These are phyloP conservation scores for Pythium sukuiense DNA, from an alignment of 352 stramenopile genomes.

Conservation along the genomic window DNA sequence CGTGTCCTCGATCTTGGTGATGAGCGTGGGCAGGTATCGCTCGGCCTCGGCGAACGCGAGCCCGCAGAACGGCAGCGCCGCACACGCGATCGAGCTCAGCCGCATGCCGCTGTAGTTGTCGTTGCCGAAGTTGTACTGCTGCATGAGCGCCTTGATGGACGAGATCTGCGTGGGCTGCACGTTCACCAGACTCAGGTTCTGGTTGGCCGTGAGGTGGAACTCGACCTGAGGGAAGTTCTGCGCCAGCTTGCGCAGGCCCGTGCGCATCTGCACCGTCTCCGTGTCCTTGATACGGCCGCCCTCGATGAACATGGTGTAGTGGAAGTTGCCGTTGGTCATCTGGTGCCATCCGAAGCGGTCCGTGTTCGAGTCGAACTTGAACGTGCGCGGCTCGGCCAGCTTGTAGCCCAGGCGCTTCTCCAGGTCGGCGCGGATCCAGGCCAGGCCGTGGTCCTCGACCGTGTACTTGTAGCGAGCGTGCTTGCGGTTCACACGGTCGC, in stretches of 20 bases:
- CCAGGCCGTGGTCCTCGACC: slow-evolving; percentile 95
- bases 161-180: slow-evolving; percentile 90
- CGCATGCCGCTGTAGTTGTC: slow-evolving; percentile 79
- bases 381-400: slow-evolving; percentile 80
- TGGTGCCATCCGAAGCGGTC: slow-evolving; percentile 83
- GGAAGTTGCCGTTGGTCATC: slow-evolving; percentile 63
- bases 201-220: slow-evolving; percentile 95
- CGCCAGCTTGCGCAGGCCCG: slow-evolving; percentile 90
- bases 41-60: slow-evolving; percentile 97
- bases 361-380: slow-evolving; percentile 68
- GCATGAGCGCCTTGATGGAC: slow-evolving; percentile 90
- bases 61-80: slow-evolving; percentile 94
- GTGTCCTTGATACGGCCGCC: slow-evolving; percentile 94
- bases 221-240: slow-evolving; percentile 91
- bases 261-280: slow-evolving; percentile 79
- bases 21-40: slow-evolving; percentile 92
- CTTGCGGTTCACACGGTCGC: slow-evolving; percentile 96
- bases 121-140: slow-evolving; percentile 91
- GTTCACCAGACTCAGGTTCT: slow-evolving; percentile 95
- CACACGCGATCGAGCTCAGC: slow-evolving; percentile 93
- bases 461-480: slow-evolving; percentile 99
- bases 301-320: slow-evolving; percentile 86
- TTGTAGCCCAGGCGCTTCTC: slow-evolving; percentile 95
- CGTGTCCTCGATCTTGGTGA: slow-evolving; percentile 92
- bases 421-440: slow-evolving; percentile 92